Base-by-base conservation (phyloP, 768 basidiomycete species). In the Boletus eberwhitei region DNA sequence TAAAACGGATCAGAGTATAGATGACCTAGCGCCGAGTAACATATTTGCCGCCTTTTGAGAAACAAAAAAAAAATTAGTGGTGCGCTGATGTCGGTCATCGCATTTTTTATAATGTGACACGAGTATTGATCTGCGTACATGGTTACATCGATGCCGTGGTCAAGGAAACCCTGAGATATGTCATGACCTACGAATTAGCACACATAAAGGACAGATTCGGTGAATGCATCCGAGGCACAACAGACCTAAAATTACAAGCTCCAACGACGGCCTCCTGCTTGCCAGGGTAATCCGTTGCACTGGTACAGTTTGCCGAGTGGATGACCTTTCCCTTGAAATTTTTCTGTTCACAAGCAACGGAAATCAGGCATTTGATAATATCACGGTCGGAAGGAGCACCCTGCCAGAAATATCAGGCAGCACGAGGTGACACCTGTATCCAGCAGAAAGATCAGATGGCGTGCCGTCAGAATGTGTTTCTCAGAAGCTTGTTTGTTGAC, bases 231-330 rank as follows among this genome's bases (percentile, higher is more conserved):
- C 5, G 29, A 44, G 26, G 26, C 3, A 19, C 6, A 12, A 40
- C 42, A 16, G 52, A 76, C 77, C 80, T 19, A 81, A 80, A 81
- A 49, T 80, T 82, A 48, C 80, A 80, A 7, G 83, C 77, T 1
- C 83, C 84, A 12, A 86, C 72, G 11, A 86, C 75, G 8, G 85
- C 74, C 9, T 78, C 81, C 57, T 81, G 84, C 73, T 87, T 81
- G n/a, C 82, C 83, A 4, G 63, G 56, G 58, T 79, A 75, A 22
- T 76, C 77, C 2, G 67, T 49, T 1, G 79, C 79, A n/a, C 67
- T 69, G 35, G 72, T 78, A 65, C 80, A 78, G 29, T 72, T 55
- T 16, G 72, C 72, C 0, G 82, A 82, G 60, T 83, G 83, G 2
- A 77, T 37, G 4, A 77, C 57, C 32, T 70, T 58, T 5, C 83